Conservation (phyloP, 768 basidiomycete species). For the Scleroderma bovista region DNA sequence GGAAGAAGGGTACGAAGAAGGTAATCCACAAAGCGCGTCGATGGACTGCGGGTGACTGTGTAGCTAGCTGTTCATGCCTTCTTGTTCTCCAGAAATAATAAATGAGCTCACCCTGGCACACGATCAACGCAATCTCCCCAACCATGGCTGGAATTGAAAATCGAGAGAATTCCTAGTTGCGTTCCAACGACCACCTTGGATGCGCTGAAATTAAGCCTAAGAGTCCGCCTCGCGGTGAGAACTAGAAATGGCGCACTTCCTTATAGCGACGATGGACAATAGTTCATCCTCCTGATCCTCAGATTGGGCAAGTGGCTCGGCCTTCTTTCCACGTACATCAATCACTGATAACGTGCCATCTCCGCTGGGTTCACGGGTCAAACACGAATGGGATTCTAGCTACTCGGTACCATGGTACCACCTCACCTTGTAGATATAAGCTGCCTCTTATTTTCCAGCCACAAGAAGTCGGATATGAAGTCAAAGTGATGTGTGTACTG, state of each 20-base stretch:
- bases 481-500: slow-evolving; percentile 86
- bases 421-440: slow-evolving; percentile 82
- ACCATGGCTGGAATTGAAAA: slow-evolving; percentile 83
- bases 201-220: slow-evolving; percentile 36
- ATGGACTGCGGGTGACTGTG: slow-evolving; percentile 85
- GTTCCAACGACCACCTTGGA: slow-evolving; percentile 85
- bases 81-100: neutral
- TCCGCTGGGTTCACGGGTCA: slow-evolving; percentile 46
- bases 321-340: slow-evolving; percentile 80
- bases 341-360: slow-evolving; percentile 92
- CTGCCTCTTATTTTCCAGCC: slow-evolving; percentile 78
- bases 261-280: slow-evolving; percentile 79
- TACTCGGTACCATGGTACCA: neutral
- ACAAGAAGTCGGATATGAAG: slow-evolving; percentile 90
- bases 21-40: slow-evolving; percentile 77
- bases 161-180: slow-evolving; percentile 80
- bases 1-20: slow-evolving; percentile 52
- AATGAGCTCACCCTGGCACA: slow-evolving; percentile 63
- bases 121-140: slow-evolving; percentile 93
- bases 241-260: slow-evolving; percentile 46
- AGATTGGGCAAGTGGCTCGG: slow-evolving; percentile 75
- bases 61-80: slow-evolving; percentile 9
- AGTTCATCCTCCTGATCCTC: slow-evolving; percentile 97
- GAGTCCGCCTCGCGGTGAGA: neutral
- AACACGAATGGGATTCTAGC: neutral